Conservation (phyloP, 192 early-diverging fungal genomes). For the Lunasporangiospora selenospora region DNA sequence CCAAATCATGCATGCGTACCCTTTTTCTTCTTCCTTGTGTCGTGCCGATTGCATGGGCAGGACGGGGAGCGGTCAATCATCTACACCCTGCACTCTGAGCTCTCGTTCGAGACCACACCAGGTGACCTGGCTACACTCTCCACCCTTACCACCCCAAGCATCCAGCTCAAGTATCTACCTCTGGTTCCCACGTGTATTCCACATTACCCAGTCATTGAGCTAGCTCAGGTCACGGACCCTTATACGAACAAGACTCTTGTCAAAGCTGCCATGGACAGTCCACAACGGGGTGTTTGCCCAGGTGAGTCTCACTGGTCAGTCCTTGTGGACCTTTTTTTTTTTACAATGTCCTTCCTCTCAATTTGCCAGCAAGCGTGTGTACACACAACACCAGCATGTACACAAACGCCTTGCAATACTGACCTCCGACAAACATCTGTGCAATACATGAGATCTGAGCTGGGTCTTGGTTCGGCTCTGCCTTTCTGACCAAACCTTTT, state of each 20-base stretch:
- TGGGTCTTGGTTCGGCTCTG: too few species aligned
- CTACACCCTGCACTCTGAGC: constrained; percentile 17
- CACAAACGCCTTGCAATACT: too few species aligned
- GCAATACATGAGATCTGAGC: too few species aligned
- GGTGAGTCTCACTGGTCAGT: constrained; percentile 20
- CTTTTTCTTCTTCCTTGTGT: constrained; percentile 1
- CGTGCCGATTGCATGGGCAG: constrained; percentile 6
- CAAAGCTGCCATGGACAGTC: constrained; percentile 27
- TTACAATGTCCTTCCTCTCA: background rate
- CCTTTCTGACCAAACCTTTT: background rate
- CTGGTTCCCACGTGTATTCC: constrained; percentile 35
- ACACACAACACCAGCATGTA: too few species aligned
- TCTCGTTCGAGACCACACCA: constrained; percentile 24
- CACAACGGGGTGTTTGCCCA: constrained; percentile 38
- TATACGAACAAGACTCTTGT: constrained; percentile 7
- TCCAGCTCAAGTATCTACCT: constrained; percentile 39
- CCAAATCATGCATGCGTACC: background rate
- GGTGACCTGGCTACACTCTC: constrained; percentile 7
- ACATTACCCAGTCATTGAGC: constrained; percentile 35
- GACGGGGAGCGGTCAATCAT: constrained; percentile 26
- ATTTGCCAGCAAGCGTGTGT: too few species aligned
- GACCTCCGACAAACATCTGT: too few species aligned
- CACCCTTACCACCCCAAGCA: constrained; percentile 7
- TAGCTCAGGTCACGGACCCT: constrained; percentile 30
- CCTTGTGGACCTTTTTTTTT: constrained; percentile 33